Evolutionary conservation across 2,329 filamentous ascomycete genomes (phyloP), one percentile per base, ranked within the genome.

Genomic region (Aspergillus vadensis): DNA sequence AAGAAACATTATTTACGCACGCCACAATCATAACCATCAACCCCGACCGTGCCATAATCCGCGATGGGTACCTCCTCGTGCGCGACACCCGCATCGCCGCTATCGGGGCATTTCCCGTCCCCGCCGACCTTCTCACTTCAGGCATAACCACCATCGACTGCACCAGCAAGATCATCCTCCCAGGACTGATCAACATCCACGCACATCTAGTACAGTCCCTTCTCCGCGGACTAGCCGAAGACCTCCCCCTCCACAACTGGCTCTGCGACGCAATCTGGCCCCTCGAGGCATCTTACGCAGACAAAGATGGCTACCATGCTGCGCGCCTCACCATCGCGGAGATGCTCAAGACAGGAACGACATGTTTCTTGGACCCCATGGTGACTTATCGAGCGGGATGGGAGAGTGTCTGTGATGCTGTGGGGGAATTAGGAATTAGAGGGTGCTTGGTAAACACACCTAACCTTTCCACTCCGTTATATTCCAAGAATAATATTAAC

Each of bases 1-100:
- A 44, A 25, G 15, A 12, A 38, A 79, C 79, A 68, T 70, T 85
- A 0, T 82, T 83, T 63, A 77, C 73, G 1, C 72, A 83, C 64
- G 82, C 79, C 8, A 84, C 81, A 2, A 80, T 85, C 59, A 79
- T 85, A 63, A 85, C 82, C 0, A 73, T 85, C 64, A 82, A 84
- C 65, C 52, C 72, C 27, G 63, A 65, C 15, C 75, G 80, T 19
- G 75, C 79, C 38, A 76, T 85, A 53, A 78, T 83, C 58, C 68
- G 77, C 4, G 75, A 83, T 61, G 82, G 82, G 14, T 78, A 77
- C 12, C 72, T 85, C 30, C 72, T 80, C 1, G 74, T 83, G 4
- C 59, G 72, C 5, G 73, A 69, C 30, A 64, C 72, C 32, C 74
- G 65, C 5, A 84, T 85, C 59, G 63, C 69, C 0, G 77, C 76